Base-by-base conservation (phyloP, 441 rosid genomes). In the Euphorbia celastroides region DNA sequence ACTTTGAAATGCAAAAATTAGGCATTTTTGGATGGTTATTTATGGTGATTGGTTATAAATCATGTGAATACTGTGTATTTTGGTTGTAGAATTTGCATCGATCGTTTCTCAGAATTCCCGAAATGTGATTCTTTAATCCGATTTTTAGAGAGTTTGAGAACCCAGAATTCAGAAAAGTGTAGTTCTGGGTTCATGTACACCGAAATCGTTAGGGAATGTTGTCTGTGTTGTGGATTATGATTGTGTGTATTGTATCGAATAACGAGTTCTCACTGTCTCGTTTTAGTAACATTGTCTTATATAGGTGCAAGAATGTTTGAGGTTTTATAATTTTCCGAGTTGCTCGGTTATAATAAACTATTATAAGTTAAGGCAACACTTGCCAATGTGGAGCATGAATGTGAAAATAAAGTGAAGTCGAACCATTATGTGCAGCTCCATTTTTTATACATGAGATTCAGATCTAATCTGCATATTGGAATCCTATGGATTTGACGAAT, bases 71-170 rank as follows among this genome's bases (percentile, higher is more conserved):
- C 17, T 12, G 50, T 44, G 50, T 42, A 50, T 57, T 72, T 70
- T 23, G 56, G 55, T 42, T 28, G 30, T 46, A 51, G 31, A 51
- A 41, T 64, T 64, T 75, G 62, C 19, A 61, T 62, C 52, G 57
- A 68, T 67, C 60, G 12, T 41, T 41, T 68, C 66, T 46, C 66
- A 34, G 58, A 67, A 66, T 71, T 68, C 42, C 23, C 57, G 60
- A 31, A 48, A 70, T 32, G 62, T 64, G 46, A 72, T 78, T 68
- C 73, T 76, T 69, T 48, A 17, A 19, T 48, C 74, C 72, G 61
- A 58, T 54, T 50, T 54, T 12, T 61, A 56, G 57, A 71, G 65
- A 28, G 63, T 34, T 34, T 3, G 9, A 19, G 25, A 56, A 25
- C 60, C 75, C 70, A 7, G 63, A 3, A 6, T 11, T 19, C 32